phyloP scores from a whole-genome alignment of 164 flowering plant species.

The Vitis rotundifolia region DNA sequence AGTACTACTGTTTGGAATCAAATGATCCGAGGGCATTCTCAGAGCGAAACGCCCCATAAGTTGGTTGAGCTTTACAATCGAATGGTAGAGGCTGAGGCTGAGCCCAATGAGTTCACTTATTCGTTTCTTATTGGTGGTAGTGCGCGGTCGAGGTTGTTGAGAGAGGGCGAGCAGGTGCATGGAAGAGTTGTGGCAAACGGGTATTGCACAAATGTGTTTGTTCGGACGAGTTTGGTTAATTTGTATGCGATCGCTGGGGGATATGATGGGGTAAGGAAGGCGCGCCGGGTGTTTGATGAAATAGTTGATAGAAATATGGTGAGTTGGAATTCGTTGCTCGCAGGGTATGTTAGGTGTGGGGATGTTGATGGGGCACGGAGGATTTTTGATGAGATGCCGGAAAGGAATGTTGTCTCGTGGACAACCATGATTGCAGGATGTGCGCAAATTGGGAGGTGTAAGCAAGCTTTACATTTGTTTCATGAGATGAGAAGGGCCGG shows the following conservation, averaged over 20 bases:
- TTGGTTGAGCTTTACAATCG: conserved; percentile 35
- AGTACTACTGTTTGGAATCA: conserved; percentile 60
- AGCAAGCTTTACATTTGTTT: conserved; percentile 50
- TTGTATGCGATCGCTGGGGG: conserved; percentile 35
- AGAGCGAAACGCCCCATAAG: conserved; percentile 18
- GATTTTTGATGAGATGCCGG: conserved; percentile 61
- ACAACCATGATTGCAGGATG: conserved; percentile 65
- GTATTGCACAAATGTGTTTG: conserved; percentile 38
- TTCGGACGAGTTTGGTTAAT: conserved; percentile 58
- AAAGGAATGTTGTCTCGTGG: conserved; percentile 72
- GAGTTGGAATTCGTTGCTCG: conserved; percentile 56
- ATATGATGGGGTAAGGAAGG: conserved; percentile 16
- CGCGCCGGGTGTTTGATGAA: conserved; percentile 45
- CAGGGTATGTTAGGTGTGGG: conserved; percentile 34
- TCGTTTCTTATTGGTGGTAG: conserved; percentile 57
- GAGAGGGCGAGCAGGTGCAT: conserved; percentile 63
- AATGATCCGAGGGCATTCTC: conserved; percentile 50
- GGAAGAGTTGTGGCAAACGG: conserved; percentile 47
- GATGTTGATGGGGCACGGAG: conserved; percentile 38
- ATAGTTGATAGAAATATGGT: conserved; percentile 36
- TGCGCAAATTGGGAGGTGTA: conserved; percentile 43
- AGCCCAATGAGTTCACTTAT: conserved; percentile 57
- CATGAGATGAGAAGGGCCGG: conserved; percentile 37
- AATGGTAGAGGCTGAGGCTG: conserved; percentile 34
- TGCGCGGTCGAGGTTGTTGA: conserved; percentile 27